Conservation (phyloP, 768 basidiomycete species). For the Trametes cinnabarina region DNA sequence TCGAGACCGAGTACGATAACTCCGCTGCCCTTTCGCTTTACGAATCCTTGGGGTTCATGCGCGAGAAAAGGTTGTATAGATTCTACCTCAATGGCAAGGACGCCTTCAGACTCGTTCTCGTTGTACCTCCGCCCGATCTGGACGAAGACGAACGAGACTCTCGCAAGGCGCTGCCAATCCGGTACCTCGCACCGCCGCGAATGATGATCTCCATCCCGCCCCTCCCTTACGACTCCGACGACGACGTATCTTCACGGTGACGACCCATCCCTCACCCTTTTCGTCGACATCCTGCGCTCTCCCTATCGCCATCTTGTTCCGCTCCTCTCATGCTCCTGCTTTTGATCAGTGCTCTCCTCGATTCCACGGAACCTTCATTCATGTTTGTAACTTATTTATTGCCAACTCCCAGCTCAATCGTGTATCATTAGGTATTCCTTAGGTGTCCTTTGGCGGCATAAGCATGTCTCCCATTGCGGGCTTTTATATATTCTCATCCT, state of each 20-base stretch:
- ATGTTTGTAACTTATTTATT: slow-evolving; percentile 19
- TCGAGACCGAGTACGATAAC: slow-evolving; percentile 97
- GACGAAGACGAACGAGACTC: slow-evolving; percentile 13
- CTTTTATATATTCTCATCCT: no score
- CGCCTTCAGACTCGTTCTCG: slow-evolving; percentile 80
- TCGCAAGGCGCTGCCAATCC: slow-evolving; percentile 6
- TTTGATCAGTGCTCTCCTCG: neutral
- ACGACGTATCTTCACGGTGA: slow-evolving; percentile 27
- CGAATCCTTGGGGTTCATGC: slow-evolving; percentile 89
- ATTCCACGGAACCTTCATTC: neutral
- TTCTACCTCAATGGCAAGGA: slow-evolving; percentile 99
- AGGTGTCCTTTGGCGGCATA: neutral
- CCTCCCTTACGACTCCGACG: slow-evolving; percentile 26
- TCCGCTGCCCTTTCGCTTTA: slow-evolving; percentile 84
- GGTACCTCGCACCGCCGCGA: slow-evolving; percentile 23
- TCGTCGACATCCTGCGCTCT: neutral
- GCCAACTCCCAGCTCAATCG: neutral
- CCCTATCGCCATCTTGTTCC: neutral
- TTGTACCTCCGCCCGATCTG: slow-evolving; percentile 38
- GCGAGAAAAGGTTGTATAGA: slow-evolving; percentile 89
- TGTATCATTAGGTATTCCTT: slow-evolving; percentile 14
- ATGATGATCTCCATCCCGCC: slow-evolving; percentile 20
- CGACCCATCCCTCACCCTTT: neutral
- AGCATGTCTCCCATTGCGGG: neutral
- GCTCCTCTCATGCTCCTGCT: neutral